Percentiles rank a stretch among this genome's conserved stretches.
These are phyloP conservation scores for Trypethelium eluteriae DNA, from an alignment of 495 filamentous ascomycete species.

Conservation along the genomic window DNA sequence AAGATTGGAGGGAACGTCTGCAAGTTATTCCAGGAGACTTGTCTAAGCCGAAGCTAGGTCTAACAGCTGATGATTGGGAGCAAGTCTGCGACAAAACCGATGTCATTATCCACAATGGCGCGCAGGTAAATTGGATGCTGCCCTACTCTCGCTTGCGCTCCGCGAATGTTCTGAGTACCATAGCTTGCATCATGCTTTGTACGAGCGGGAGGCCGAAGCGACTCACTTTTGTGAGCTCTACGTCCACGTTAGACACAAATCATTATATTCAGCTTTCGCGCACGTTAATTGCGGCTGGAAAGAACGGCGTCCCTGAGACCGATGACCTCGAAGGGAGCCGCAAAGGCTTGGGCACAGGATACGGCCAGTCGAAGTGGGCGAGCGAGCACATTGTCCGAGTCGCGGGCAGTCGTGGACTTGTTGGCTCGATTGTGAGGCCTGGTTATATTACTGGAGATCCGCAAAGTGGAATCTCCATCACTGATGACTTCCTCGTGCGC, in stretches of 20 bases:
- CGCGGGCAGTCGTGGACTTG: slow-evolving; percentile 69
- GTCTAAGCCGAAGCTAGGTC: slow-evolving; percentile 60
- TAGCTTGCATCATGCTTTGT: slow-evolving; percentile 71
- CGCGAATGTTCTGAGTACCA: slow-evolving; percentile 73
- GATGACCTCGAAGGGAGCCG: slow-evolving; percentile 61
- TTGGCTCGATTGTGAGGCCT: slow-evolving; percentile 68
- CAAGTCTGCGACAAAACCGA: slow-evolving; percentile 52
- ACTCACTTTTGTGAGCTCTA: slow-evolving; percentile 80
- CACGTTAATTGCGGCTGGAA: slow-evolving; percentile 45
- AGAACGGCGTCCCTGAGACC: slow-evolving; percentile 50
- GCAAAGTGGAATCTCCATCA: slow-evolving; percentile 64
- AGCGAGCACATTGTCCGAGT: slow-evolving; percentile 73
- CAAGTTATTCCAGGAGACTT: slow-evolving; percentile 66
- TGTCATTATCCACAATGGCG: slow-evolving; percentile 85
- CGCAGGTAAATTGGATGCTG: slow-evolving; percentile 69
- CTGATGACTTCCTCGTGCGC: slow-evolving; percentile 88
- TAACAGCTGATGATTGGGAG: slow-evolving; percentile 32
- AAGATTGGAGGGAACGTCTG: slow-evolving; percentile 56
- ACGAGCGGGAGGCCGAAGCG: slow-evolving; percentile 68
- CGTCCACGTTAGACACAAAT: slow-evolving; percentile 71
- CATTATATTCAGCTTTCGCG: slow-evolving; percentile 71
- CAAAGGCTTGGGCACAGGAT: slow-evolving; percentile 68
- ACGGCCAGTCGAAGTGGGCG: slow-evolving; percentile 86
- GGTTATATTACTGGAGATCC: slow-evolving; percentile 81
- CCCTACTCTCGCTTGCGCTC: slow-evolving; percentile 67